These are phyloP conservation scores for Carallia pectinifolia DNA, from an alignment of 345 rosid species.

Conservation along the genomic window DNA sequence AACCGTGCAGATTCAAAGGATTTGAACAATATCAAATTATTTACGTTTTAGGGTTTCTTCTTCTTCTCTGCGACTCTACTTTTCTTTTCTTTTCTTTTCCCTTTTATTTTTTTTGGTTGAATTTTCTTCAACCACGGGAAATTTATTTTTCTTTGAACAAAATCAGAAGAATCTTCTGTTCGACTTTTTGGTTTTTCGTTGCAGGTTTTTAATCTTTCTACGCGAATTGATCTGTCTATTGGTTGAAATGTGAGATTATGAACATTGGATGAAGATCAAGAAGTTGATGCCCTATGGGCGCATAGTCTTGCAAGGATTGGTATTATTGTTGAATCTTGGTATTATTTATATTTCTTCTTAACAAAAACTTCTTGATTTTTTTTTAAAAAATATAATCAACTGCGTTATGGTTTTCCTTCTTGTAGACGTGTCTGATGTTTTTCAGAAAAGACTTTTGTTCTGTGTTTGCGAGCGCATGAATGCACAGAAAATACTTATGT, in stretches of 20 bases:
- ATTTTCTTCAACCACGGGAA: no score
- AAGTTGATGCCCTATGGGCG: conserved; percentile 88
- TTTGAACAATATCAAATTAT: neutral
- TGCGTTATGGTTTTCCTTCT: neutral
- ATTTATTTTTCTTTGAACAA: no score
- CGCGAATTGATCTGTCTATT: neutral
- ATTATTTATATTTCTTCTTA: neutral
- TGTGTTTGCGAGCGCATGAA: no score
- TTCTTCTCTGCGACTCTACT: neutral
- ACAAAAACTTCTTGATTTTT: neutral
- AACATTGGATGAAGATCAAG: conserved; percentile 88
- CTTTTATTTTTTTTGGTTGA: no score
- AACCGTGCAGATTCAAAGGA: conserved; percentile 71
- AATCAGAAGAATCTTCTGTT: neutral
- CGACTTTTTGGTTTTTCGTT: neutral
- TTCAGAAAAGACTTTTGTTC: conserved; percentile 56
- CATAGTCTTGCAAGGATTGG: no score
- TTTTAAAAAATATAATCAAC: neutral
- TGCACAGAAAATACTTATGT: no score
- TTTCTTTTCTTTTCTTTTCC: no score
- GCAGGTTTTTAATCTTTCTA: neutral
- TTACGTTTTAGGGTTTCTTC: neutral
- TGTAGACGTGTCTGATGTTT: conserved; percentile 83
- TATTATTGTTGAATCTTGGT: neutral
- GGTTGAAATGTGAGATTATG: neutral